Base-by-base conservation (phyloP, 2,329 filamentous ascomycete species). In the Fusarium sulawesiense region DNA sequence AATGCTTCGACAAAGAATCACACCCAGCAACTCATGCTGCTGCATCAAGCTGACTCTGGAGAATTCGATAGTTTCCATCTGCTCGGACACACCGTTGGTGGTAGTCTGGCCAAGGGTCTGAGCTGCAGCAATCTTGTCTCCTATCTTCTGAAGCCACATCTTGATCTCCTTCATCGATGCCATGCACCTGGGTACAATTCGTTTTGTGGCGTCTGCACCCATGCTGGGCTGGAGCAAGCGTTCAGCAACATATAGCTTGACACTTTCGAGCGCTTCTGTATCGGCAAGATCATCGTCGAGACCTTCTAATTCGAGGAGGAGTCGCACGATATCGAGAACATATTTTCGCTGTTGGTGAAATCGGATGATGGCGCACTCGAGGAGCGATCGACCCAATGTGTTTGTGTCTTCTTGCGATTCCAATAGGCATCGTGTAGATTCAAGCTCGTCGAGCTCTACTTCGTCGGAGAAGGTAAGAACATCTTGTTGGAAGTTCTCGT, bases 301-400 rank as follows among this genome's bases (percentile, higher is more conserved):
- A 9, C 74, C 84, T 60, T 90, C 85, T 56, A 93, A 84, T 75
- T 92, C 89, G 63, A 97, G 84, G 58, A 97, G 86, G 30, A 98
- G 85, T 56, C 94, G 91, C 74, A 98, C 83, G 74, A 91, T 93
- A 78, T 97, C 93, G 34, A 98, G 88, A 44, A 97, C 82, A 75
- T 91, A 93, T 76, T 92, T 91, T 70, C 95, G 90, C 72, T 93
- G 90, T 74, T 94, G 90, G 80, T 99, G 95, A 79, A 97, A 97
- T 70, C 91, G 89, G 76, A 98, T 92, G 70, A 98, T 88, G 64
- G 92, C 92, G 73, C 92, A 91, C 78, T 94, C 90, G 57, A 93
- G 85, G 64, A 93, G 85, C 5, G 93, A 86, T 25, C 93, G 89
- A 65, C 93, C 93, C 7, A 94, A 84, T 18, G 88, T 84, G 46